Evolutionary conservation across 371 early-diverging fungal genomes (phyloP).

Genomic region (Mucor racemosus): DNA sequence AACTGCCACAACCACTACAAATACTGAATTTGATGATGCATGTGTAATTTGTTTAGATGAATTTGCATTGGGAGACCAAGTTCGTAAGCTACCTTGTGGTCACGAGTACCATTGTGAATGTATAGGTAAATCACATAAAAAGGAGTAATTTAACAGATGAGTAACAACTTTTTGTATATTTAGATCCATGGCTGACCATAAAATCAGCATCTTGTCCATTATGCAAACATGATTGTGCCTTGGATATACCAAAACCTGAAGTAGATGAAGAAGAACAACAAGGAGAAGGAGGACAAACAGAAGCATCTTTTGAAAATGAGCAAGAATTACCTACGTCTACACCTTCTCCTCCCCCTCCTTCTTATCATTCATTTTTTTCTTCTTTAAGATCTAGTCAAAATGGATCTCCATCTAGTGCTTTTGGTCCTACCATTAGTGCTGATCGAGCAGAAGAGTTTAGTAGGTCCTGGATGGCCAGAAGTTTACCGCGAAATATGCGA

Average conservation of each 20-base stretch:
- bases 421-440: slow-evolving; percentile 52
- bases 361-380: slow-evolving; percentile 23
- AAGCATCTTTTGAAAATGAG: background rate
- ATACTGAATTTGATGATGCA: slow-evolving; percentile 20
- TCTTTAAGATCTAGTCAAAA: slow-evolving; percentile 21
- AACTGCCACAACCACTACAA: background rate
- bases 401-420: slow-evolving; percentile 30
- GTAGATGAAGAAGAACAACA: background rate
- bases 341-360: slow-evolving; percentile 17
- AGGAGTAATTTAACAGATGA: background rate
- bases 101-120: slow-evolving; percentile 87
- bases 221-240: slow-evolving; percentile 59
- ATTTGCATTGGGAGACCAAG: slow-evolving; percentile 62
- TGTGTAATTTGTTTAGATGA: slow-evolving; percentile 87
- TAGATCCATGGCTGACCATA: slow-evolving; percentile 62
- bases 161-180: no score
- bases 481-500: slow-evolving; percentile 53
- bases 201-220: slow-evolving; percentile 61
- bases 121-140: slow-evolving; percentile 60
- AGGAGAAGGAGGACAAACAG: background rate
- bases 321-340: background rate
- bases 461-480: slow-evolving; percentile 52
- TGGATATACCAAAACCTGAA: slow-evolving; percentile 30
- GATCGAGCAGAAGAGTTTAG: slow-evolving; percentile 51
- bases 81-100: slow-evolving; percentile 73